Evolutionary conservation across 331 rosid species (phyloP).

Genomic region (Saraca asoca): DNA sequence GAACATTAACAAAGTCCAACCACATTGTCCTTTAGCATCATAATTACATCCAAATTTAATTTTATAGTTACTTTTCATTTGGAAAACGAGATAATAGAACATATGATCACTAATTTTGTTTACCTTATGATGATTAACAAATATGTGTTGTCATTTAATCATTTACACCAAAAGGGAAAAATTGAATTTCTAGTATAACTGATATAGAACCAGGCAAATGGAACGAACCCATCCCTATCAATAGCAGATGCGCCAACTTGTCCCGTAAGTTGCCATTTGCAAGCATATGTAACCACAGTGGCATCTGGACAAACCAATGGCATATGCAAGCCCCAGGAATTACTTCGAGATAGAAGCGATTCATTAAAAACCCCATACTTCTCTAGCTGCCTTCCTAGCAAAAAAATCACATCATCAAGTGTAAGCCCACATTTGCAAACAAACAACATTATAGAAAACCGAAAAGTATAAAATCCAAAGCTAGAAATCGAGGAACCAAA

Average conservation of each 20-base stretch:
- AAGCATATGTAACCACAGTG: slow-evolving; percentile 91
- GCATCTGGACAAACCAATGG: slow-evolving; percentile 95
- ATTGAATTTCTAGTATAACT: not conserved
- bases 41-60: not conserved
- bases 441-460: not conserved
- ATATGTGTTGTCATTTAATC: too few relatives aligned
- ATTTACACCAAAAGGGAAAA: not conserved
- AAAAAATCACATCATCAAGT: slow-evolving; percentile 12
- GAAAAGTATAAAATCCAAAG: slow-evolving; percentile 35
- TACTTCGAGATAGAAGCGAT: slow-evolving; percentile 72
- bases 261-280: slow-evolving; percentile 94
- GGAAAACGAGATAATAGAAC: not conserved
- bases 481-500: not conserved
- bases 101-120: not conserved
- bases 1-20: not conserved
- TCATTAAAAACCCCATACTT: slow-evolving; percentile 85
- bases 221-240: slow-evolving; percentile 70
- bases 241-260: slow-evolving; percentile 96
- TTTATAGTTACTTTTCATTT: not conserved
- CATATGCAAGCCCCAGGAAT: slow-evolving; percentile 95
- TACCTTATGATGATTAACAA: not conserved
- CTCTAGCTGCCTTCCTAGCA: slow-evolving; percentile 79
- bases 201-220: not conserved
- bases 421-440: not conserved
- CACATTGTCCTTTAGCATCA: not conserved